Evolutionary conservation across 345 rosid genomes (phyloP), one percentile per base, ranked within the genome.

Genomic region (Camelina hispida): DNA sequence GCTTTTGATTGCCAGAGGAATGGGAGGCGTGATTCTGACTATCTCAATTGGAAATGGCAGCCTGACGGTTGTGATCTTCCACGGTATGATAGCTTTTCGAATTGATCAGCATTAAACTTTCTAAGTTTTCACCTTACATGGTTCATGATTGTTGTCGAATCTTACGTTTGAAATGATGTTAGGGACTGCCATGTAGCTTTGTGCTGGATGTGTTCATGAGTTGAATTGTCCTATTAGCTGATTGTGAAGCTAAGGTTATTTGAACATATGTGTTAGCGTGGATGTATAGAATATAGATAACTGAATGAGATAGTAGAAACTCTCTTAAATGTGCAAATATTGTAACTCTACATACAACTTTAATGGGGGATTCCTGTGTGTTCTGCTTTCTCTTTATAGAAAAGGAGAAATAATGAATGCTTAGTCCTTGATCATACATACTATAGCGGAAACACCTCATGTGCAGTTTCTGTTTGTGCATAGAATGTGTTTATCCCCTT

Each of bases 21-120:
- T 42, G 97, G 97, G 25, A 85, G 99, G 68, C 71, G 56, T 2
- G 99, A 90, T 82, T 83, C 91, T 0, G 87, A 81, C 7, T 95
- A 90, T 85, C 79, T 91, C 18, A 71, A 74, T 38, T 92, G 96
- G 99, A 83, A 86, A 32, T 95, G 99, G 99, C 86, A 90, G 85
- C 99, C 99, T 32, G 78, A 95, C 54, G 96, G 74, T 50, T 95
- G 97, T 76, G 91, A 90, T 75, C 97, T 92, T 65, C 99, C 97
- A 17, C 73, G 81, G 81, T 78, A 77, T 12, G 25, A 54, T 67
- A 2, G 10, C 42, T 32, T 42, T 65, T 28, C 43, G 6, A 34
- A 15, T 61, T 72, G 25, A 14, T 5, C 16, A 13, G 48, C 48
- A 43, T 14, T 43, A 13, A 15, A 38, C 0, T 38, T 38, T 38